Base-by-base conservation (phyloP, 2,329 filamentous ascomycete species). In the Helotiales sp. region DNA sequence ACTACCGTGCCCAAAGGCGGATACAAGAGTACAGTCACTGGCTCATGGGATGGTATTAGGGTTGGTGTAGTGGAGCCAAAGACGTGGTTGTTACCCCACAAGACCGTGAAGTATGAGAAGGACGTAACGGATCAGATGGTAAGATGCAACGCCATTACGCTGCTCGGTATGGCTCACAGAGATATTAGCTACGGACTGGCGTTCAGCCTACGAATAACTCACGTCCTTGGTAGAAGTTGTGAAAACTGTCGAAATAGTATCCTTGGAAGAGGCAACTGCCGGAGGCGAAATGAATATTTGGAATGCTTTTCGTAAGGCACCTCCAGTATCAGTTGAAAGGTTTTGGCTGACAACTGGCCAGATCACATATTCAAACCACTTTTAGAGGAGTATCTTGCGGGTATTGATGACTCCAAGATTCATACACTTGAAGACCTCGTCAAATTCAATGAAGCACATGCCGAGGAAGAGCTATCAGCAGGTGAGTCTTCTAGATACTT, bases 61-160 rank as follows among this genome's bases (percentile, higher is more conserved):
- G 46, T 58, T 36, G 50, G 55, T 6, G 30, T 49, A n/a, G 9
- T 54, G 15, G 33, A 54, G 6, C 50, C 49, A 29, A 30, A 47
- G n/a, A 30, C 25, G 15, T 57, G 55, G 55, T 38, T 29, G 36
- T 38, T 36, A 9, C 38, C 30, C 3, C 17, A 34, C 2, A 9
- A 30, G 1, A 22, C 40, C 13, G 24, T 36, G 15, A 52, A 38
- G 30, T 31, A 15, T 36, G 19, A 46, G 17, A 44, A 42, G 19
- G 8, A 27, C 3, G 54, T 31, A 2, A 48, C 33, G n/a, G 30
- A 46, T 29, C 55, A 57, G 40, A 53, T 57, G 38, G 55, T 57
- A 48, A 40, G 49, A 34, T 53, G 13, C 17, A 48, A 27, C 25
- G 24, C 4, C 19, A 33, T 3, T 40, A 22, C 5, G 17, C 6